Evolutionary conservation across 2,329 filamentous ascomycete species (phyloP), one percentile per base, ranked within the genome.

Genomic region (Fusarium sulawesiense): DNA sequence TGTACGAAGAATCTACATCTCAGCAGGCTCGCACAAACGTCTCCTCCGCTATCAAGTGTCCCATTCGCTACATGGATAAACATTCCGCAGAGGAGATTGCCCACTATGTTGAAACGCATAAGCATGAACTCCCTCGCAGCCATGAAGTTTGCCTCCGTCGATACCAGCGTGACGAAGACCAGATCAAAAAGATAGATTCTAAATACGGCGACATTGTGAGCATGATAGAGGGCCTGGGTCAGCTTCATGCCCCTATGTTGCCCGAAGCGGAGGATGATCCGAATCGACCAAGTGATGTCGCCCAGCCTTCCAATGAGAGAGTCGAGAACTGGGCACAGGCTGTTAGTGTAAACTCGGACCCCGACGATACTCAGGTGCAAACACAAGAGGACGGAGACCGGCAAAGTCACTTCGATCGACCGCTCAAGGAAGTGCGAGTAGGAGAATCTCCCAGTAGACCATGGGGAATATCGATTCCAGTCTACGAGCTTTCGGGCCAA

Each of bases 11-110:
- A 78, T 87, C 82, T 73, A 83, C 75, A 78, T 89, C 83, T 73
- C 88, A 83, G 77, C 83, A 77, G 71, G 77, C 84, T 34, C 81
- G 83, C 11, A 83, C 81, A 29, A 83, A 86, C 64, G 84, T 79
- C 44, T 86, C 86, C 12, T 82, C 85, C 20, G 84, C 79, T 40
- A 80, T 88, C 60, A 93, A 93, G 77, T 98, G 95, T 79, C 95
- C 95, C 4, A 98, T 98, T 64, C 92, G 95, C 49, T 98, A 92
- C 81, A 85, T 98, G 77, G 92, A 98, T 79, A 91, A 97, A 78
- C 94, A 97, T 77, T 94, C 93, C 4, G 93, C 95, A 3, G 93
- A 97, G 82, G 94, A 98, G 77, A 91, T 98, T 66, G 95, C 95
- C 16, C 89, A 92, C 76, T 98, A 97, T 79, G 93, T 98, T 76